phyloP scores from a whole-genome alignment of 768 basidiomycete genomes.

The Hericium rajendrae region DNA sequence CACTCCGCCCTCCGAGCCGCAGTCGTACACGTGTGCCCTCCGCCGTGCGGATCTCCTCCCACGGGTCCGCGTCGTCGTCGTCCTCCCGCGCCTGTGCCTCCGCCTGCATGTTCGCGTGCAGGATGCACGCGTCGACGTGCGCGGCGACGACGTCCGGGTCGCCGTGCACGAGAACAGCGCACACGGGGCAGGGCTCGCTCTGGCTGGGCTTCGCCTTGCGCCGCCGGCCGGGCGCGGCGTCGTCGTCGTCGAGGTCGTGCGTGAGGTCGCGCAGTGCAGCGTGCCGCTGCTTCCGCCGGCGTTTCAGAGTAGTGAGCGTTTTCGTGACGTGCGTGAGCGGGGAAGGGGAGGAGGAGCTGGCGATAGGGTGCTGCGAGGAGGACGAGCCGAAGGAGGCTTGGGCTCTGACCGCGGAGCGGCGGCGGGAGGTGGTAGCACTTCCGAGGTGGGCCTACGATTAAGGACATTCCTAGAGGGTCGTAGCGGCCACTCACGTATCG shows the following conservation, averaged over 20 bases:
- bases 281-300: constrained; percentile 60
- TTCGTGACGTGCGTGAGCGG: constrained; percentile 29
- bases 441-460: too few species aligned
- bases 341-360: not conserved
- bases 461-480: constrained; percentile 14
- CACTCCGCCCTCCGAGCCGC: constrained; percentile 1
- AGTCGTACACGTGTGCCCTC: constrained; percentile 9
- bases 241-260: constrained; percentile 39
- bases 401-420: constrained; percentile 36
- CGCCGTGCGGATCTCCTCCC: constrained; percentile 25
- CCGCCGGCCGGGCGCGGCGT: constrained; percentile 4
- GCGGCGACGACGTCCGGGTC: constrained; percentile 69
- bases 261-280: constrained; percentile 58
- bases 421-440: constrained; percentile 20
- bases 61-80: constrained; percentile 30
- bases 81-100: constrained; percentile 21
- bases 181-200: constrained; percentile 57
- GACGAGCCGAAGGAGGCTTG: constrained; percentile 16
- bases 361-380: not conserved
- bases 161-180: constrained; percentile 44
- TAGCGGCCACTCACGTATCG: not conserved
- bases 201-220: not conserved
- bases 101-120: constrained; percentile 41
- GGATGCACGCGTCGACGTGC: constrained; percentile 75
- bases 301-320: constrained; percentile 52